Conservation (phyloP, 257 asterid genomes). For the Rehmannia glutinosa region DNA sequence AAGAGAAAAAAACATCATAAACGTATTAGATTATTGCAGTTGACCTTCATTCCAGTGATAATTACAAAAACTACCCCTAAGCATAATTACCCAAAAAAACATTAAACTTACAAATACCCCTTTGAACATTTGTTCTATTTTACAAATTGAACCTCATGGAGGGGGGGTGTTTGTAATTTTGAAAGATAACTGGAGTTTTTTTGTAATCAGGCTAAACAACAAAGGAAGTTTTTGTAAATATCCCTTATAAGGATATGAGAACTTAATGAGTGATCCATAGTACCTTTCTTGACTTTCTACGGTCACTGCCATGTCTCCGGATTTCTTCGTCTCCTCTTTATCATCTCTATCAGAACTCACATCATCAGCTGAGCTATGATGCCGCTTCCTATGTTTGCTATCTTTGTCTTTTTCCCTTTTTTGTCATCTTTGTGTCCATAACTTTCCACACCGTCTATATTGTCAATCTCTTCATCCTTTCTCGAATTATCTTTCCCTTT, state of each 20-base stretch:
- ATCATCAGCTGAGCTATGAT: slow-evolving; percentile 67
- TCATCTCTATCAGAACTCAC: slow-evolving; percentile 83
- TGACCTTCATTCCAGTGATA: not conserved
- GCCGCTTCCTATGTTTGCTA: slow-evolving; percentile 87
- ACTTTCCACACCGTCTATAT: slow-evolving; percentile 43
- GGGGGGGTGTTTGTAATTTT: not conserved
- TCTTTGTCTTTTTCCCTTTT: slow-evolving; percentile 80
- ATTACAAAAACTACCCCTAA: not conserved
- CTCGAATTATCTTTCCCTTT: slow-evolving; percentile 60
- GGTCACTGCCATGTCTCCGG: slow-evolving; percentile 92
- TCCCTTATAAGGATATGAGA: not conserved
- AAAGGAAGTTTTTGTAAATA: not conserved
- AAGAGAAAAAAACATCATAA: slow-evolving; percentile 13
- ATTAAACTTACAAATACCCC: too few species aligned
- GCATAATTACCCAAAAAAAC: too few species aligned
- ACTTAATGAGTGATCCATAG: not conserved
- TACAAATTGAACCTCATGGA: too few species aligned
- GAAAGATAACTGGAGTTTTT: not conserved
- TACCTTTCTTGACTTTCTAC: slow-evolving; percentile 96
- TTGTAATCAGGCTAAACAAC: not conserved
- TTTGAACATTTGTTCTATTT: too few species aligned
- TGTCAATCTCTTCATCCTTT: slow-evolving; percentile 68
- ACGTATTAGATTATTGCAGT: not conserved
- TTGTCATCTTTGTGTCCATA: slow-evolving; percentile 72
- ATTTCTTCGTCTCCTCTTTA: slow-evolving; percentile 70